Evolutionary conservation across 345 rosid genomes (phyloP).

Genomic region (Luvunga scandens): DNA sequence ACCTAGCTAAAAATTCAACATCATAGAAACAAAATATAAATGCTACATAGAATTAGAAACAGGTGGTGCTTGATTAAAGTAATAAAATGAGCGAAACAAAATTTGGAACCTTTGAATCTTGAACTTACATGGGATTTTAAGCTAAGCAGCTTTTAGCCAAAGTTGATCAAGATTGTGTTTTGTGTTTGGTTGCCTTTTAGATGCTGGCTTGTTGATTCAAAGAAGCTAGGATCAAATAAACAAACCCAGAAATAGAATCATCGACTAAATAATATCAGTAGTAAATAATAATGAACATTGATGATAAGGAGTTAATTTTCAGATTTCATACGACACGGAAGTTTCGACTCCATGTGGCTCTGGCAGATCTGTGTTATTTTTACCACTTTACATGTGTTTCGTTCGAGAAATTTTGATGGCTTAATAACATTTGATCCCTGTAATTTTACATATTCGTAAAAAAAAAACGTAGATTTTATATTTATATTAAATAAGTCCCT

Average conservation of each 20-base stretch:
- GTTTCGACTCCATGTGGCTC: too few relatives aligned
- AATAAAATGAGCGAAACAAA: slow-evolving; percentile 1
- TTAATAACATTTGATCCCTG: too few relatives aligned
- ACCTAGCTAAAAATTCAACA: neutral
- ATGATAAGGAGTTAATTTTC: too few relatives aligned
- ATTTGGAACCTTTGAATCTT: neutral
- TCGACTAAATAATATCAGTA: too few relatives aligned
- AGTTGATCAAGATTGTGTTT: neutral
- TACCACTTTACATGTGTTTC: too few relatives aligned
- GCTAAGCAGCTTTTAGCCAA: neutral
- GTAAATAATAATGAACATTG: too few relatives aligned
- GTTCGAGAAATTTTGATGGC: too few relatives aligned
- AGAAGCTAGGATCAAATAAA: neutral
- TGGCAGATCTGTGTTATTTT: too few relatives aligned
- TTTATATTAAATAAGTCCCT: too few relatives aligned
- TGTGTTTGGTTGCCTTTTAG: neutral
- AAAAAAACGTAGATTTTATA: too few relatives aligned
- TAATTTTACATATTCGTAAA: too few relatives aligned
- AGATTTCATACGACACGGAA: too few relatives aligned
- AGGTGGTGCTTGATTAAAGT: neutral
- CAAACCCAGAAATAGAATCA: neutral
- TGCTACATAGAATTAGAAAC: neutral
- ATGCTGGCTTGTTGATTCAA: neutral
- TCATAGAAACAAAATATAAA: neutral
- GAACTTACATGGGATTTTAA: neutral